Evolutionary conservation across 805 yeast genomes (phyloP), one percentile per base, ranked within the genome.

Genomic region (Spencermartinsiella europaea): DNA sequence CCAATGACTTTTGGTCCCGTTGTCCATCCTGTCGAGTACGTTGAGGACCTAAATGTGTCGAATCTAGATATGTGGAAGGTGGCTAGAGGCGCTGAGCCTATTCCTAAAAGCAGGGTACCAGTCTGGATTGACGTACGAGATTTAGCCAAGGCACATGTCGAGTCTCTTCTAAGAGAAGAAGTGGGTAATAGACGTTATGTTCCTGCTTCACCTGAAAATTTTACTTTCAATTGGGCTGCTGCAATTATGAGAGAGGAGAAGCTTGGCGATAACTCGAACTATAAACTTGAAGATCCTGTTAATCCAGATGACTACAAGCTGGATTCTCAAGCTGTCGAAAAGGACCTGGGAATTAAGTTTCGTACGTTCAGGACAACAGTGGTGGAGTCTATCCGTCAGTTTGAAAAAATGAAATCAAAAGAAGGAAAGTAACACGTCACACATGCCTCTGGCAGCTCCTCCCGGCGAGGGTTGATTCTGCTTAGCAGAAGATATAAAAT

Each of bases 91-190:
- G 40, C 16, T 16, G 39, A 39, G 5, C 34, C 41, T 4, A 5
- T 42, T 2, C 50, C 34, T 5, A 40, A 38, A n/a, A 15, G 2
- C 25, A 12, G 22, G 40, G 41, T 27, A 21, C 39, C 5, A 19
- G 61, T 40, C 51, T 64, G 19, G 57, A 68, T 75, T 34, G 84
- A 81, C 60, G 85, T 81, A 3, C 70, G 84, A 56, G 86, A 82
- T 56, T 82, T 77, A 35, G 83, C 85, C 5, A 59, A 59, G 45
- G 79, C 82, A 4, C 87, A 81, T 57, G 55, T 78, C 10, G 52
- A 58, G 15, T 80, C 83, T 3, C 67, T 77, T 47, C 74, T 72
- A 62, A 42, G 61, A 59, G 28, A 50, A 5, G 50, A 47, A 15
- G 46, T 62, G 4, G 54, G 38, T 16, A 53, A 44, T 14, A 34